Evolutionary conservation across 306 rosid species (phyloP), one percentile per base, ranked within the genome.

Genomic region (Elaeagnus macrophylla): DNA sequence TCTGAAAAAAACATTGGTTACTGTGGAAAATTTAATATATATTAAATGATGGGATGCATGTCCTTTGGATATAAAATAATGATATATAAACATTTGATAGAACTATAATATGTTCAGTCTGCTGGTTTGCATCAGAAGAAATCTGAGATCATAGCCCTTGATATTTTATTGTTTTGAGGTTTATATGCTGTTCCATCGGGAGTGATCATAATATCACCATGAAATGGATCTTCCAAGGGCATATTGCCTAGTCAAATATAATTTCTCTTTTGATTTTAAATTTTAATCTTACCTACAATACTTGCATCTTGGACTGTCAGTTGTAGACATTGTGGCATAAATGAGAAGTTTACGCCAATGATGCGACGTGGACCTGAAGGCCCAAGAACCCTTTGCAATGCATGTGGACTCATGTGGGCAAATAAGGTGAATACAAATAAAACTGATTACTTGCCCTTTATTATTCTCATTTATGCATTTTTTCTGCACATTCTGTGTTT

Each of bases 361-460:
- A 84, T 84, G 94, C 75, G 94, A 35, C 88, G 85, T 15, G 94
- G 94, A 62, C 94, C 94, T 52, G 83, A 81, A 69, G 94, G 94
- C 54, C 94, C 94, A 54, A 81, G 88, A 67, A 80, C 88, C 55
- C 88, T 84, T 54, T 84, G 94, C 83, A 81, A 81, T 49, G 94
- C 94, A 66, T 85, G 94, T 53, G 94, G 94, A 56, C 89, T 85
- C 13, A 81, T 79, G 83, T 85, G 94, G 94, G 94, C 94, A 72
- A 85, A 82, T 66, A 85, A 82, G 94, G 94, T 85, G 62, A 62
- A 70, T 53, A 11, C 44, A 39, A 44, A 59, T 53, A 3, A 53
- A 49, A 45, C 70, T 20, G 37, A 51, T 45, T 46, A 51, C 12
- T 0, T 47, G n/a, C n/a, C 25, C 13, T 67, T 0, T 18, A 5